phyloP scores from a whole-genome alignment of 148 eudicot species.

The Limonium bicolor region DNA sequence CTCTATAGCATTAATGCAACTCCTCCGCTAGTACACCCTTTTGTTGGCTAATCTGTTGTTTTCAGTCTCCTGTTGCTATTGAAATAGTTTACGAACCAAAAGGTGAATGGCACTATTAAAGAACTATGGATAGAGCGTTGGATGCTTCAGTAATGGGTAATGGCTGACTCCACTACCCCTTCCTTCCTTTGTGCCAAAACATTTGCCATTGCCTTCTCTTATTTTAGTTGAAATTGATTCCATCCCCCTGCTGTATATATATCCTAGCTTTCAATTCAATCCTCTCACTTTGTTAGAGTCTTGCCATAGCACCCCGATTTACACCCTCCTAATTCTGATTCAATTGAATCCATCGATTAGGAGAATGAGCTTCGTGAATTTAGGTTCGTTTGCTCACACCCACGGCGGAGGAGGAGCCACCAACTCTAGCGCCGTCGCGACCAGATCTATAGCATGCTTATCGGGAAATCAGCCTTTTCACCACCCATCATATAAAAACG shows the following conservation, averaged over 20 bases:
- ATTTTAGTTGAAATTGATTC: neutral
- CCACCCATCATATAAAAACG: neutral
- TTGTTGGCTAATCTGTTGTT: neutral
- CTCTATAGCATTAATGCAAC: no score
- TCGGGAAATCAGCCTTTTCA: neutral
- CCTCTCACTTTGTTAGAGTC: neutral
- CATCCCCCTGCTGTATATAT: neutral
- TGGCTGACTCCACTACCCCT: no score
- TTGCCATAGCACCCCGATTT: neutral
- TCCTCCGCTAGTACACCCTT: neutral
- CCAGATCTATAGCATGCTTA: neutral
- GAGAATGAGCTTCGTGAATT: conserved; percentile 9
- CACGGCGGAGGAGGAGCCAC: neutral
- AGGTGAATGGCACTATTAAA: no score
- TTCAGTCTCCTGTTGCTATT: neutral
- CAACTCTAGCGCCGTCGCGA: neutral
- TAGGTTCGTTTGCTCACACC: conserved; percentile 4
- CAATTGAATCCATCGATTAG: neutral
- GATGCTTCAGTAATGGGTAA: no score
- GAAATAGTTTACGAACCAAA: no score
- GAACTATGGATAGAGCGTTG: no score
- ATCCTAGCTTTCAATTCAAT: neutral
- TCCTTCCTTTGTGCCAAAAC: no score
- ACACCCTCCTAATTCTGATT: neutral
- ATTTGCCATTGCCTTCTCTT: neutral